phyloP scores from a whole-genome alignment of 352 stramenopile species.

The Plasmopara viticola region DNA sequence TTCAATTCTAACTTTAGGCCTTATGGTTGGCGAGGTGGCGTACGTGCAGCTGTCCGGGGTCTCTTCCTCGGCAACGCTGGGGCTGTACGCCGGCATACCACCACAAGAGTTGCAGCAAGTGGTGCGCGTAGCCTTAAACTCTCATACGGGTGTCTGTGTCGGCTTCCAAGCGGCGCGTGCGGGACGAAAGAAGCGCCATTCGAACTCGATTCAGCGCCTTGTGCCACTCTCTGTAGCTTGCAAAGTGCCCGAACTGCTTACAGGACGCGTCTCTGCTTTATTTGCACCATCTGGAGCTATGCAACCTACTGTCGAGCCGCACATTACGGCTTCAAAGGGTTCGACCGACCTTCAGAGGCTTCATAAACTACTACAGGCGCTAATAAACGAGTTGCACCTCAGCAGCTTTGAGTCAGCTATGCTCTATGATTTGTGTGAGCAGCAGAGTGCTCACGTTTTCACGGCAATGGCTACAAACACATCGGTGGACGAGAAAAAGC shows the following conservation, averaged over 20 bases:
- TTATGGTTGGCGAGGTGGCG: constrained; percentile 22
- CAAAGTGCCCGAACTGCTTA: constrained; percentile 36
- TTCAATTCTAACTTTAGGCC: constrained; percentile 8
- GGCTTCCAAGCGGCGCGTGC: constrained; percentile 34
- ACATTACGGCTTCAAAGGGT: constrained; percentile 1
- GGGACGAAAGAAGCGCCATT: constrained; percentile 7
- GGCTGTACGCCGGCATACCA: constrained; percentile 49
- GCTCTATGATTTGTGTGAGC: constrained; percentile 40
- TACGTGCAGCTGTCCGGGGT: constrained; percentile 22
- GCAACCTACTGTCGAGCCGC: not conserved
- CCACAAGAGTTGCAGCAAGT: constrained; percentile 39
- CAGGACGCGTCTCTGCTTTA: constrained; percentile 22
- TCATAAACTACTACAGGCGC: constrained; percentile 25
- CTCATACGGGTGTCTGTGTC: constrained; percentile 10
- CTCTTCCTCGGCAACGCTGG: constrained; percentile 32
- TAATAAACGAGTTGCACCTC: constrained; percentile 39
- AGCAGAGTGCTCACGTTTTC: constrained; percentile 31
- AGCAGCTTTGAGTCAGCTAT: constrained; percentile 39
- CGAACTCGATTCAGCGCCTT: constrained; percentile 19
- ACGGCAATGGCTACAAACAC: constrained; percentile 19
- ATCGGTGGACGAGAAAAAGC: constrained; percentile 42
- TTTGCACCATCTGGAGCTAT: constrained; percentile 1
- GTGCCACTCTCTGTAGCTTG: constrained; percentile 62
- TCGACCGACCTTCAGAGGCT: constrained; percentile 12
- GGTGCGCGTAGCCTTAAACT: constrained; percentile 28